Conservation (phyloP, 139 green algal species). For the Closterium sp. region DNA sequence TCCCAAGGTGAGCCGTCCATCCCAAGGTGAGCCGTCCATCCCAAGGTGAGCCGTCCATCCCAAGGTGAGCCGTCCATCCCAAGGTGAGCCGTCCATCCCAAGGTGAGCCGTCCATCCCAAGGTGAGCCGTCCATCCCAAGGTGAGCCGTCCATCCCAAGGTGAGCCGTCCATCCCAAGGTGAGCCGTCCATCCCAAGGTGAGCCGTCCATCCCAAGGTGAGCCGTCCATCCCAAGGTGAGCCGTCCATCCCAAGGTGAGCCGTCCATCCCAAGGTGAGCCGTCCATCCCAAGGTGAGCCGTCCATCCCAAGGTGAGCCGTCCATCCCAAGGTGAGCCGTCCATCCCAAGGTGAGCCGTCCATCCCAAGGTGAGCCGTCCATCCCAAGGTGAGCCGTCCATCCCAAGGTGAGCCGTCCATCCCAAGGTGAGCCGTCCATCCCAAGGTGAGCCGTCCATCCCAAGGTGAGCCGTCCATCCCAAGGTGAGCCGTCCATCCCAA, state of each 20-base stretch:
- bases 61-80: not conserved
- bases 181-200: conserved; percentile 12
- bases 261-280: conserved; percentile 12
- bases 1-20: conserved; percentile 1
- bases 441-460: not conserved
- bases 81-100: conserved; percentile 16
- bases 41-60: not conserved
- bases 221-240: no score
- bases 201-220: not conserved
- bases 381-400: conserved; percentile 1
- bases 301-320: not conserved
- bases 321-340: conserved; percentile 16
- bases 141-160: not conserved
- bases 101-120: conserved; percentile 15
- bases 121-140: no score
- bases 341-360: not conserved
- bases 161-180: conserved; percentile 19
- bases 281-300: not conserved
- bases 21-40: conserved; percentile 16
- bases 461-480: conserved; percentile 16
- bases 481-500: conserved; percentile 15
- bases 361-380: not conserved
- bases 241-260: conserved; percentile 21
- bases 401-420: conserved; percentile 16
- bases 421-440: not conserved